phyloP scores from a whole-genome alignment of 805 yeast species.

The Cyberlindnera meyerae region DNA sequence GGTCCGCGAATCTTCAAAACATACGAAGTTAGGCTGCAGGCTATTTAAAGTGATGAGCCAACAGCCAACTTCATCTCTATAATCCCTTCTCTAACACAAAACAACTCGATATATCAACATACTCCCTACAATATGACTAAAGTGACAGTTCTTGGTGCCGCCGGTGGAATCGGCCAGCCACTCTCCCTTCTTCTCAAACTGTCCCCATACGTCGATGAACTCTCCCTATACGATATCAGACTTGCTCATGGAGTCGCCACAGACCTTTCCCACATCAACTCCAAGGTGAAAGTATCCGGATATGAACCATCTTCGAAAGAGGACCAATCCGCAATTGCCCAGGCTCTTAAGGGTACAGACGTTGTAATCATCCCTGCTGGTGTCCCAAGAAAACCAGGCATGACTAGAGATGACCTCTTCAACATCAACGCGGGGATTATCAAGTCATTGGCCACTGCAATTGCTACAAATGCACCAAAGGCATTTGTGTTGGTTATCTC shows the following conservation, averaged over 20 bases:
- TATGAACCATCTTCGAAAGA: conserved; percentile 44
- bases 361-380: conserved; percentile 66
- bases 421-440: conserved; percentile 80
- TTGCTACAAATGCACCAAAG: conserved; percentile 65
- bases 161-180: conserved; percentile 95
- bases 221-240: conserved; percentile 82
- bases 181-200: conserved; percentile 75
- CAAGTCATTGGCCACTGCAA: conserved; percentile 64
- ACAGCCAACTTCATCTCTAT: too few species aligned
- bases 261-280: conserved; percentile 78
- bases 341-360: conserved; percentile 42
- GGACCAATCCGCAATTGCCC: conserved; percentile 42
- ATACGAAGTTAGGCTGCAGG: too few species aligned
- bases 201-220: conserved; percentile 50
- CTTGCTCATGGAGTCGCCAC: conserved; percentile 84
- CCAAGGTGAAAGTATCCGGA: conserved; percentile 56
- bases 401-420: conserved; percentile 89
- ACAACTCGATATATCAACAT: too few species aligned
- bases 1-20: too few species aligned
- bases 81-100: too few species aligned
- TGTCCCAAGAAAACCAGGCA: conserved; percentile 90
- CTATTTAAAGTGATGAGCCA: too few species aligned
- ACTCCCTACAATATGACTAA: conserved; percentile 33
- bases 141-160: conserved; percentile 86
- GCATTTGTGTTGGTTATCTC: conserved; percentile 81